Evolutionary conservation across 495 filamentous ascomycete species (phyloP).

Genomic region (Tricharina praecox): DNA sequence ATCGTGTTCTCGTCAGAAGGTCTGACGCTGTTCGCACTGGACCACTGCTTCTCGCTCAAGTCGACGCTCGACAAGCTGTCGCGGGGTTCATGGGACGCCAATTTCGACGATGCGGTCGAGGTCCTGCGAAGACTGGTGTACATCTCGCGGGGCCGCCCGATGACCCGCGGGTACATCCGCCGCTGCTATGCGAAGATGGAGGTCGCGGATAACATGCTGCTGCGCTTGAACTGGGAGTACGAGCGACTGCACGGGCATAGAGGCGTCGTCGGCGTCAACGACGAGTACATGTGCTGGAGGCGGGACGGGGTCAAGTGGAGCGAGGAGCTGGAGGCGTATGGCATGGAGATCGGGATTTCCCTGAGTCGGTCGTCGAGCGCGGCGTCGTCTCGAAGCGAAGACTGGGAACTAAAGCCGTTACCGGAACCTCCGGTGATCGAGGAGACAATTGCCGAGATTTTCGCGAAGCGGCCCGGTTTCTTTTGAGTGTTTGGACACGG

Average conservation of each 20-base stretch:
- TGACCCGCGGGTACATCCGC: conserved; percentile 24
- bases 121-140: conserved; percentile 19
- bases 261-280: conserved; percentile 24
- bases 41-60: conserved; percentile 24
- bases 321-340: conserved; percentile 16
- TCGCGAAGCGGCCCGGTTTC: background rate
- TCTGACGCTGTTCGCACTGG: conserved; percentile 21
- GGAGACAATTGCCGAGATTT: background rate
- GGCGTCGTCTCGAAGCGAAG: conserved; percentile 5
- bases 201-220: conserved; percentile 17
- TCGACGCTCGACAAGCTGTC: conserved; percentile 2
- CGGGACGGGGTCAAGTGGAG: conserved; percentile 21
- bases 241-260: conserved; percentile 18
- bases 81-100: conserved; percentile 1
- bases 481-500: too few species aligned
- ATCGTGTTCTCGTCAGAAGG: conserved; percentile 25
- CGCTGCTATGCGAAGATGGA: conserved; percentile 19
- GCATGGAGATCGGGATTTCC: conserved; percentile 3
- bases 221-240: conserved; percentile 21
- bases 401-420: conserved; percentile 11
- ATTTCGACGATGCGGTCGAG: conserved; percentile 17
- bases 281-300: conserved; percentile 25
- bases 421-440: conserved; percentile 10
- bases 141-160: conserved; percentile 19
- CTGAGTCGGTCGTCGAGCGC: conserved; percentile 7